Conservation (phyloP, 2,329 filamentous ascomycete genomes). For the Colletotrichum lentis region DNA sequence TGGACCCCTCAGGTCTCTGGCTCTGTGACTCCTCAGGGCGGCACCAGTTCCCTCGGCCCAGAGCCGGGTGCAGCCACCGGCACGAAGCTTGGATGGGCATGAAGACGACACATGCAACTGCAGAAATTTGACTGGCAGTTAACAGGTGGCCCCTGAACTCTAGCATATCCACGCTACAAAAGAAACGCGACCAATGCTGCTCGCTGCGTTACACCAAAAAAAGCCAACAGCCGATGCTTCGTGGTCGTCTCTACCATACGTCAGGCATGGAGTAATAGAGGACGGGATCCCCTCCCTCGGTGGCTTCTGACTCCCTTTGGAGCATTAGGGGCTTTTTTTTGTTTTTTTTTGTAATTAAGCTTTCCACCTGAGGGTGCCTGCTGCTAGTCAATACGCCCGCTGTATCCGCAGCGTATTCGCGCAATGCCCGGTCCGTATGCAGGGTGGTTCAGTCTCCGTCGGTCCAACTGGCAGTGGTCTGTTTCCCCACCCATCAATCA, state of each 20-base stretch:
- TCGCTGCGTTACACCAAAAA: neutral
- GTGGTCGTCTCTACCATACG: neutral
- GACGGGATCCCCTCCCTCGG: neutral
- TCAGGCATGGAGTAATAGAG: neutral
- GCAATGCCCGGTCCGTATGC: slow-evolving; percentile 33
- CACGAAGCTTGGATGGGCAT: slow-evolving; percentile 28
- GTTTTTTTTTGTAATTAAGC: slow-evolving; percentile 22
- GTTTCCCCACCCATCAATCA: slow-evolving; percentile 12
- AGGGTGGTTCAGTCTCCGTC: slow-evolving; percentile 23
- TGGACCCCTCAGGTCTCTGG: neutral
- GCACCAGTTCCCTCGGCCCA: slow-evolving; percentile 14
- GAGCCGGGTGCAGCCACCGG: slow-evolving; percentile 30
- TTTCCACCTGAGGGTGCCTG: slow-evolving; percentile 28
- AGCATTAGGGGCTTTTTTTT: neutral
- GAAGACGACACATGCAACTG: slow-evolving; percentile 30
- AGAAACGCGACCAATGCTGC: slow-evolving; percentile 18
- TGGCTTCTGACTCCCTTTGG: slow-evolving; percentile 6
- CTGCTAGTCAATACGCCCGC: slow-evolving; percentile 25
- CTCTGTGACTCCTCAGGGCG: neutral
- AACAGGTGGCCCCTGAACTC: slow-evolving; percentile 24
- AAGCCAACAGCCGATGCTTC: neutral
- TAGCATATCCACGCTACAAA: slow-evolving; percentile 18
- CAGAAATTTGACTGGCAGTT: slow-evolving; percentile 27
- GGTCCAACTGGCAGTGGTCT: slow-evolving; percentile 1
- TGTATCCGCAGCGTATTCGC: slow-evolving; percentile 22